phyloP scores from a whole-genome alignment of 108 stramenopile species.

The Cyclostephanos invisitatus region DNA sequence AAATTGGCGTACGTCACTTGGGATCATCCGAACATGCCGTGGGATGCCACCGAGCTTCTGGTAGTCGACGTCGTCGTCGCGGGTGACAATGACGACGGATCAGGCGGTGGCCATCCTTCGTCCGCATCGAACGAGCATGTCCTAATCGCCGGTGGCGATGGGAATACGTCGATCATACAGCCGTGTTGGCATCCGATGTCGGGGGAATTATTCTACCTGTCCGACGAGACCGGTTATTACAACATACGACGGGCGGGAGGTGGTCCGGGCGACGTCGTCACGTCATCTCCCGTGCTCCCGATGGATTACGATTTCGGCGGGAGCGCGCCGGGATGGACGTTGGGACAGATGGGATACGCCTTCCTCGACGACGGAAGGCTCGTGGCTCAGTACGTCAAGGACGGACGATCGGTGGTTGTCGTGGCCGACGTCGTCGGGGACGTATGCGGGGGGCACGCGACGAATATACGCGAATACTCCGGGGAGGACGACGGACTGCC shows the following conservation, averaged over 20 bases:
- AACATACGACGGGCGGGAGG: constrained; percentile 57
- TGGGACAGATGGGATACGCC: constrained; percentile 62
- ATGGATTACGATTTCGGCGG: constrained; percentile 68
- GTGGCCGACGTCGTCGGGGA: constrained; percentile 45
- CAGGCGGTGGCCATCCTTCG: neutral
- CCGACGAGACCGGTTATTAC: constrained; percentile 69
- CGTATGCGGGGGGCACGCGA: constrained; percentile 17
- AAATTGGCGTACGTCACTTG: constrained; percentile 68
- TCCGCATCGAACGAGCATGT: constrained; percentile 27
- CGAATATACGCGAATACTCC: constrained; percentile 38
- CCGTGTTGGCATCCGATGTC: constrained; percentile 61
- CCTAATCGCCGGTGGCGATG: constrained; percentile 60
- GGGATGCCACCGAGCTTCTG: constrained; percentile 69
- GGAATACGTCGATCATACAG: constrained; percentile 67
- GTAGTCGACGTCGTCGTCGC: constrained; percentile 25
- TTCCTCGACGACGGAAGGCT: constrained; percentile 63
- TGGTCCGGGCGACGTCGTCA: neutral
- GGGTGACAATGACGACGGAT: neutral
- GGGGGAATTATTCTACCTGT: constrained; percentile 64
- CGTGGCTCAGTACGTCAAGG: constrained; percentile 52
- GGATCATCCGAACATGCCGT: constrained; percentile 88
- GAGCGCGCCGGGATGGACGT: constrained; percentile 62
- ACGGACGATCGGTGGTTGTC: constrained; percentile 53
- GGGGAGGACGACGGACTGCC: constrained; percentile 51
- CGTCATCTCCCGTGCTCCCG: constrained; percentile 46